Percentiles rank a stretch among this genome's conserved stretches.
These are phyloP conservation scores for Alternaria brassicae DNA, from an alignment of 2,329 filamentous ascomycete genomes.

Conservation along the genomic window DNA sequence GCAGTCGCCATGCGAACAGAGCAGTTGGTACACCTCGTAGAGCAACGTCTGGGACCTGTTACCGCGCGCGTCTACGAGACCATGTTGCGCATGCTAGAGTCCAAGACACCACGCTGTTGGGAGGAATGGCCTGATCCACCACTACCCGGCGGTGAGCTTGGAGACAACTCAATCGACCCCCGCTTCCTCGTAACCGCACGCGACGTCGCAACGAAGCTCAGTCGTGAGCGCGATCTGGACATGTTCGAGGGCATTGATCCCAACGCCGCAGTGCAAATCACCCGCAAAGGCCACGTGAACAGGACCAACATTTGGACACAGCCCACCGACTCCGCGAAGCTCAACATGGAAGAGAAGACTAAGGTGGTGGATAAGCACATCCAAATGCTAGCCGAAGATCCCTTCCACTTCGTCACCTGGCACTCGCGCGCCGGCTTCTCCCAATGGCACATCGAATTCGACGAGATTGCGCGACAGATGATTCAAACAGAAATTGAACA, in stretches of 20 bases:
- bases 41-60: conserved; percentile 72
- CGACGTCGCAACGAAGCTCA: conserved; percentile 53
- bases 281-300: conserved; percentile 31
- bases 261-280: conserved; percentile 34
- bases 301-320: conserved; percentile 30
- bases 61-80: conserved; percentile 81
- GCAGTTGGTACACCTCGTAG: conserved; percentile 74
- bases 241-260: conserved; percentile 49
- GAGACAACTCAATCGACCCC: conserved; percentile 42
- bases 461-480: conserved; percentile 72
- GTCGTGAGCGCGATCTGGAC: conserved; percentile 49
- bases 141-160: conserved; percentile 28
- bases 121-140: conserved; percentile 55
- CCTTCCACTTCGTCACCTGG: conserved; percentile 69
- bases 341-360: conserved; percentile 34
- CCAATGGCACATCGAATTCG: conserved; percentile 85
- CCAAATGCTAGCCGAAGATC: conserved; percentile 73
- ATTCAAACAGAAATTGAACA: conserved; percentile 81
- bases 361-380: conserved; percentile 71
- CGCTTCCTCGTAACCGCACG: conserved; percentile 50
- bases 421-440: conserved; percentile 68
- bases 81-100: conserved; percentile 74
- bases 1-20: conserved; percentile 82
- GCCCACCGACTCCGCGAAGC: conserved; percentile 34
- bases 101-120: conserved; percentile 71